phyloP scores from a whole-genome alignment of 805 yeast genomes.

The Debaryomyces maramus region DNA sequence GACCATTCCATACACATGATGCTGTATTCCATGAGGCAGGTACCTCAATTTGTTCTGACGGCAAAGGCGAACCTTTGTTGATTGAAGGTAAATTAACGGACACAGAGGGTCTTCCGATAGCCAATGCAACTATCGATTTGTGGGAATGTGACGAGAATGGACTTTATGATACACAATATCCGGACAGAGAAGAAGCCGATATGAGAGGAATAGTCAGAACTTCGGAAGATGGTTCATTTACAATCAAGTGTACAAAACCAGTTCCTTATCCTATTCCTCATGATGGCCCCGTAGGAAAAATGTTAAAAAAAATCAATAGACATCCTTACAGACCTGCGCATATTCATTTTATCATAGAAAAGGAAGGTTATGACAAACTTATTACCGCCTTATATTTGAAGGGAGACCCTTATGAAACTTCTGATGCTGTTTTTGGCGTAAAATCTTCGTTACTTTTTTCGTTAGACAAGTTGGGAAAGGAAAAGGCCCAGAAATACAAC shows the following conservation, averaged over 20 bases:
- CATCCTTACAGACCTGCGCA: constrained; percentile 39
- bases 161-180: constrained; percentile 21
- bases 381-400: constrained; percentile 20
- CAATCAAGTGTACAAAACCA: constrained; percentile 30
- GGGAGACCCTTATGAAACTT: constrained; percentile 20
- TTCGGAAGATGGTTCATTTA: constrained; percentile 18
- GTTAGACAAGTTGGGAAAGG: constrained; percentile 16
- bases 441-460: constrained; percentile 14
- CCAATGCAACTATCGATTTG: constrained; percentile 17
- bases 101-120: constrained; percentile 15
- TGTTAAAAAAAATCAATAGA: constrained; percentile 30
- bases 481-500: constrained; percentile 13
- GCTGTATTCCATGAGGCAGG: constrained; percentile 18
- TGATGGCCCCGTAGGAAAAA: constrained; percentile 40
- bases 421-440: constrained; percentile 24
- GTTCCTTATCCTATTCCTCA: constrained; percentile 39
- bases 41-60: constrained; percentile 16
- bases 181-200: constrained; percentile 18
- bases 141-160: constrained; percentile 26
- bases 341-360: constrained; percentile 22
- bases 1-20: constrained; percentile 25
- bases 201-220: constrained; percentile 20
- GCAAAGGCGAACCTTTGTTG: constrained; percentile 22
- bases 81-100: constrained; percentile 19
- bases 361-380: constrained; percentile 18